Evolutionary conservation across 2,329 filamentous ascomycete species (phyloP), one percentile per base, ranked within the genome.

Genomic region (Ceratocystiopsis minuta): DNA sequence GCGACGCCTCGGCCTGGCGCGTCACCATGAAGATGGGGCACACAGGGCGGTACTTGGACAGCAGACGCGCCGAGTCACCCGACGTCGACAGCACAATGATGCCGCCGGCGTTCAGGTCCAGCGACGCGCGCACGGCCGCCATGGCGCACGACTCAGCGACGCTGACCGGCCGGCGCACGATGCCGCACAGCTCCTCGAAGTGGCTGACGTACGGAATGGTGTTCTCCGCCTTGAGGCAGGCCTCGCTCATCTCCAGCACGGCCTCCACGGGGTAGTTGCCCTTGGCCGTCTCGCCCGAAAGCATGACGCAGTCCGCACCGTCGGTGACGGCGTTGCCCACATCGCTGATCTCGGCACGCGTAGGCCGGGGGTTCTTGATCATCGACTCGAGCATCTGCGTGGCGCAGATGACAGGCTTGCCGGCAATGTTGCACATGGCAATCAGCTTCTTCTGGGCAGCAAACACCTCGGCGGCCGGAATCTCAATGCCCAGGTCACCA

Each of bases 391-490:
- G 76, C 90, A 98, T 98, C 72, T 98, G 90, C 35, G 90, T 98
- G 46, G 90, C 90, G 66, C 88, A 96, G 61, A 98, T 95, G 62
- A 88, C 87, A 52, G 90, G 90, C 75, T 98, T 98, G 65, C 90
- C 90, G 53, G 86, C 87, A 59, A 95, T 78, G 72, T 98, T 98
- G 78, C 90, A 98, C 79, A 96, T 96, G 66, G 90, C 87, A 64
- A 98, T 98, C 75, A 98, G 87, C 84, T 98, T 98, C 81, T 98
- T 98, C 73, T 98, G 90, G 44, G 90, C 90, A 53, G 93, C 85
- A 65, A 98, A 98, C 52, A 98, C 90, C 72, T 98, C 90, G 50
- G 88, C 85, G 47, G 90, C 88, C 39, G 90, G 88, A 55, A 98
- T 98, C 68, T 98, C 90, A 55, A 98, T 98, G 70, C 90, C 90